These are phyloP conservation scores for Erysimum cheiri DNA, from an alignment of 441 rosid genomes.

Conservation along the genomic window DNA sequence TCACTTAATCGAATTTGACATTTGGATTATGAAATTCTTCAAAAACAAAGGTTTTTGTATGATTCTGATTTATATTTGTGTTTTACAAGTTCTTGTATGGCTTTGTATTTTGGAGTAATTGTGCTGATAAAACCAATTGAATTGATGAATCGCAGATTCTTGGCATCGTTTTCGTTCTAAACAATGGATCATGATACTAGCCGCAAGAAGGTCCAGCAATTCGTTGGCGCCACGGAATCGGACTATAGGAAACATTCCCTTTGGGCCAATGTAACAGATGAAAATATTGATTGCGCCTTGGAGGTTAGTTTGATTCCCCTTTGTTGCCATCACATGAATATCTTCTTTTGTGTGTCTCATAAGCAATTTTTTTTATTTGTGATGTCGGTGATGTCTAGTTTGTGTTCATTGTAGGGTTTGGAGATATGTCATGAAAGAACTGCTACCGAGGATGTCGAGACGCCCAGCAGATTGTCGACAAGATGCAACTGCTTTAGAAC, in stretches of 20 bases:
- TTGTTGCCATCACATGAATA: conserved; percentile 14
- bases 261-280: conserved; percentile 40
- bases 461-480: conserved; percentile 53
- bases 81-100: conserved; percentile 1
- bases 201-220: conserved; percentile 57
- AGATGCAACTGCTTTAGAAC: conserved; percentile 58
- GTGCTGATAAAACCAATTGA: conserved; percentile 24
- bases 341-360: conserved; percentile 5
- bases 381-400: conserved; percentile 15
- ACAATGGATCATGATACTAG: conserved; percentile 55
- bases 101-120: neutral
- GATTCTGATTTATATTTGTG: neutral
- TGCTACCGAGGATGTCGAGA: conserved; percentile 52
- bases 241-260: conserved; percentile 55
- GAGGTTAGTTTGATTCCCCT: conserved; percentile 50
- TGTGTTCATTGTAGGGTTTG: conserved; percentile 51
- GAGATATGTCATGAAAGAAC: conserved; percentile 65
- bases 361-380: neutral
- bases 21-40: neutral
- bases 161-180: conserved; percentile 57
- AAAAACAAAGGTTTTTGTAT: neutral
- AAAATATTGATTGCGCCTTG: conserved; percentile 54
- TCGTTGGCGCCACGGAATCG: conserved; percentile 56
- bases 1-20: neutral
- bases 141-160: conserved; percentile 54